A percentile compares a stretch with the other conserved stretches of the same genome.
These are phyloP conservation scores for Apophysomyces elegans DNA, from an alignment of 371 early-diverging fungal genomes.

Conservation along the genomic window DNA sequence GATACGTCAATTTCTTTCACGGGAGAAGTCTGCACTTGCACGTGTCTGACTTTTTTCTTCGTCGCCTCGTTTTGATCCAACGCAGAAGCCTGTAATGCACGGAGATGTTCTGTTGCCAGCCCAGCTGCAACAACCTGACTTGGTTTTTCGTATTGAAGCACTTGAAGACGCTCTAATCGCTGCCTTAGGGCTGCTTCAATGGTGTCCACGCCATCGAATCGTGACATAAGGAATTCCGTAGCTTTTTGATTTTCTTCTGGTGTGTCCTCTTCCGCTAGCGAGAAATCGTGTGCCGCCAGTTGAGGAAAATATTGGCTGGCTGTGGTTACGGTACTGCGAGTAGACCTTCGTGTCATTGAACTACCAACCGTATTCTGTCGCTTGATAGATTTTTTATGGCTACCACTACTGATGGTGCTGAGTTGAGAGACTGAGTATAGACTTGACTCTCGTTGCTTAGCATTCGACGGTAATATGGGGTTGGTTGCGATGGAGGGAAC, in stretches of 20 bases:
- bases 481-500: background rate
- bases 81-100: conserved; percentile 27
- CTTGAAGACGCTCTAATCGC: conserved; percentile 34
- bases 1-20: background rate
- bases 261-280: background rate
- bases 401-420: background rate
- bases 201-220: conserved; percentile 22
- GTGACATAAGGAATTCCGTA: background rate
- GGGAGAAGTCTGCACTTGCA: conserved; percentile 29
- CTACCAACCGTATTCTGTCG: background rate
- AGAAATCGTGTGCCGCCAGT: background rate
- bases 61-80: background rate
- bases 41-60: conserved; percentile 18
- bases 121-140: conserved; percentile 42
- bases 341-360: conserved; percentile 2
- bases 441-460: conserved; percentile 1
- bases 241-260: background rate
- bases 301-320: conserved; percentile 3
- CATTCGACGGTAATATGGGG: background rate
- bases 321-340: conserved; percentile 1
- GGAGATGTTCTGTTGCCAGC: conserved; percentile 44
- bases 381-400: background rate
- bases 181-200: conserved; percentile 39
- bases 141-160: conserved; percentile 29
- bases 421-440: background rate